Evolutionary conservation across 441 rosid species (phyloP), one percentile per base, ranked within the genome.

Genomic region (Syzygium malaccense): DNA sequence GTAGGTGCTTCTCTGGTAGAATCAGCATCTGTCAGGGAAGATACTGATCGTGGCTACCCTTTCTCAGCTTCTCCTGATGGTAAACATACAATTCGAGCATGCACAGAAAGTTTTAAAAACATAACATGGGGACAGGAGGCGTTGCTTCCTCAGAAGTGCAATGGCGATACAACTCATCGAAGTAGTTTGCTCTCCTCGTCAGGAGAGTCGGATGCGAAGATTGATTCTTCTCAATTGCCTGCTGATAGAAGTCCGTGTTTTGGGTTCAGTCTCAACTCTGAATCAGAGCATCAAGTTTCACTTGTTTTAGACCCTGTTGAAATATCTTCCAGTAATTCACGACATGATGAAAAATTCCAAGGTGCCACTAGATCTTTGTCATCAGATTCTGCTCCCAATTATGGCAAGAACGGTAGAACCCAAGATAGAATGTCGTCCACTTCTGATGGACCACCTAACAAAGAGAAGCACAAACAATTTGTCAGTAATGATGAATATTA

Each of bases 401-500:
- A 91, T 32, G 89, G 86, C 58, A 91, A 89, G 85, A 89, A 88
- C 90, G 83, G 48, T 48, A 88, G 86, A 49, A 91, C 89, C 75
- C 93, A 89, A 86, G 94, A 92, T 54, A 79, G 92, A 87, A 64
- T 91, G 90, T 94, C 92, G 30, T 91, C 92, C 17, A 89, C 93
- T 45, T 71, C 86, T 87, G 92, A 91, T 88, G 33, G 89, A 66
- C 88, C 85, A 58, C 94, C 88, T 18, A 86, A 85, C 75, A 87
- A 87, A 64, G 92, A 89, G 32, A 91, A 89, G 89, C 90, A 56
- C 86, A 88, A 51, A 37, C 54, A 68, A 56, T 89, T 94, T 56
- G 89, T 89, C 78, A 89, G 89, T 75, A 88, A 90, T 80, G 91
- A 90, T 33, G 94, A 91, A 83, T 71, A 86, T 85, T 90, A 91